These are phyloP conservation scores for Salix caprea DNA, from an alignment of 345 rosid genomes.

Conservation along the genomic window DNA sequence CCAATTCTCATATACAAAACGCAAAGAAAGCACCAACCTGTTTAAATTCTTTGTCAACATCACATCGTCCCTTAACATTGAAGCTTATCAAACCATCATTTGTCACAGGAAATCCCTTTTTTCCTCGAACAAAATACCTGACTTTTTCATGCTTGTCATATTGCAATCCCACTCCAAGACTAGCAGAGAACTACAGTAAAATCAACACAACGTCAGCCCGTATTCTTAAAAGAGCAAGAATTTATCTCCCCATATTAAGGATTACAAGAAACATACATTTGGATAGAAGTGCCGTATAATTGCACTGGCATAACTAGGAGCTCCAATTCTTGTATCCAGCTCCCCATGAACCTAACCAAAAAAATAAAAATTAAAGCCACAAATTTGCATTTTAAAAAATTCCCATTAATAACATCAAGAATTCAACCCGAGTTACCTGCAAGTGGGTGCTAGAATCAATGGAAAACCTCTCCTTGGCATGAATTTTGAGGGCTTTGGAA, in stretches of 20 bases:
- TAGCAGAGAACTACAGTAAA: slow-evolving; percentile 44
- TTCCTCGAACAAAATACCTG: slow-evolving; percentile 58
- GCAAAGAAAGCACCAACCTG: slow-evolving; percentile 38
- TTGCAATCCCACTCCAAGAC: slow-evolving; percentile 67
- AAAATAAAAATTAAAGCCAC: not conserved
- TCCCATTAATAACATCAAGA: not conserved
- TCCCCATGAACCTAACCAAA: slow-evolving; percentile 71
- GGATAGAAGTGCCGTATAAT: slow-evolving; percentile 66
- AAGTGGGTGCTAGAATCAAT: slow-evolving; percentile 59
- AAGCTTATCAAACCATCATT: slow-evolving; percentile 47
- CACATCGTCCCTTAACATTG: slow-evolving; percentile 65
- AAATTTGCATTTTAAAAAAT: not conserved
- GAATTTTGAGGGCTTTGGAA: slow-evolving; percentile 64
- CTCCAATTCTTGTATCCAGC: slow-evolving; percentile 72
- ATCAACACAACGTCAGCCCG: not conserved
- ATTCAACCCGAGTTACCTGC: slow-evolving; percentile 43
- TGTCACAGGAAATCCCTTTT: slow-evolving; percentile 64
- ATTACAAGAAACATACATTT: slow-evolving; percentile 40
- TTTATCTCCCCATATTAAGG: not conserved
- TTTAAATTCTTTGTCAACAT: slow-evolving; percentile 65
- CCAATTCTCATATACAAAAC: not conserved
- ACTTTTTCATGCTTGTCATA: slow-evolving; percentile 67
- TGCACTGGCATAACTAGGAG: slow-evolving; percentile 54
- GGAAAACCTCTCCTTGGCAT: slow-evolving; percentile 74
- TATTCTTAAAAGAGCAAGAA: not conserved